Conservation (phyloP, 345 rosid species). For the Eucalyptus erythrocorys region DNA sequence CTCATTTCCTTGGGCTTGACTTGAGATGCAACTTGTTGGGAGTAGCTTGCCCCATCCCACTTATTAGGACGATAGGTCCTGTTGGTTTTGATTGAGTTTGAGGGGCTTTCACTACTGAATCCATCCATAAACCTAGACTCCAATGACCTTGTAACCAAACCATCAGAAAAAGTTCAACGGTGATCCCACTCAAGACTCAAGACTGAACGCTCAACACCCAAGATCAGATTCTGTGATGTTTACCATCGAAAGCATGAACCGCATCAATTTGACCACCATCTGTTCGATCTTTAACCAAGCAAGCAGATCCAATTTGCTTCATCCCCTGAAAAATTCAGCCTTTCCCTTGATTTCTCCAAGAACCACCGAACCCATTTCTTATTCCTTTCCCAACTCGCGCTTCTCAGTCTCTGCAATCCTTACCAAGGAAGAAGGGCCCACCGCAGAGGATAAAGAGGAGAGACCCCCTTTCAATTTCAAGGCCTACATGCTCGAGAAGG, state of each 20-base stretch:
- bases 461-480: slow-evolving; percentile 57
- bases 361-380: not conserved
- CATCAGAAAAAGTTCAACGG: not conserved
- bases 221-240: not conserved
- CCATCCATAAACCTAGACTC: not conserved
- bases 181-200: not conserved
- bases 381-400: not conserved
- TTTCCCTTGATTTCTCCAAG: not conserved
- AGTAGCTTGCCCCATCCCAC: not conserved
- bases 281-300: not conserved
- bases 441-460: slow-evolving; percentile 12
- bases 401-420: slow-evolving; percentile 32
- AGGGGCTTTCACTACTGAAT: not conserved
- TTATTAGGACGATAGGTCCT: not conserved
- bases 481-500: slow-evolving; percentile 57
- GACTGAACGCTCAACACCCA: not conserved
- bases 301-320: not conserved
- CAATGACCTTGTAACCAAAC: not conserved
- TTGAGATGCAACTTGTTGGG: not conserved
- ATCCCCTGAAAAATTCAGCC: not conserved
- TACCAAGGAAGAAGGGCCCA: slow-evolving; percentile 23
- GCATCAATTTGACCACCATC: slow-evolving; percentile 25
- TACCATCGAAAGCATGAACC: slow-evolving; percentile 20
- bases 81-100: not conserved
- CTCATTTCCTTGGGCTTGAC: not conserved